These are phyloP conservation scores for Blastocystis sp. DNA, from an alignment of 352 stramenopile species.

Conservation along the genomic window DNA sequence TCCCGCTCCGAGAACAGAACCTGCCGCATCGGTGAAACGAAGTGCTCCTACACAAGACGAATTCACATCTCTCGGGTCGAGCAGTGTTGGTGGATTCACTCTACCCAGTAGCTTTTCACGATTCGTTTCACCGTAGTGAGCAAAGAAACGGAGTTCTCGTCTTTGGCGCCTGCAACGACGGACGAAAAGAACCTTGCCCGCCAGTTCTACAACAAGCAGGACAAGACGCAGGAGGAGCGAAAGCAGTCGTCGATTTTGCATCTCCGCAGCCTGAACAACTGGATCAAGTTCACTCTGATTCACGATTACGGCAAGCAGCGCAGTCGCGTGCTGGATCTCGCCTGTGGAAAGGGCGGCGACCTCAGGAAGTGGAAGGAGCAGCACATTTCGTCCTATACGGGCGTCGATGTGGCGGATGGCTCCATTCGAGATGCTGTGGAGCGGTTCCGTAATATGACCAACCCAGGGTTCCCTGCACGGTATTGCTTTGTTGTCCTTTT, in stretches of 20 bases:
- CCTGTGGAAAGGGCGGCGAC: slow-evolving; percentile 67
- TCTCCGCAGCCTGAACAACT: slow-evolving; percentile 65
- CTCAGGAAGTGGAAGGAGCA: slow-evolving; percentile 68
- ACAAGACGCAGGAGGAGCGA: slow-evolving; percentile 19
- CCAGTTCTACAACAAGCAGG: slow-evolving; percentile 47
- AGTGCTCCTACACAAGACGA: not conserved
- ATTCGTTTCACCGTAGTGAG: not conserved
- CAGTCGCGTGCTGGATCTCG: slow-evolving; percentile 51
- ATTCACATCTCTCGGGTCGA: not conserved
- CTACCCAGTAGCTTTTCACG: not conserved
- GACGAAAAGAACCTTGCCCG: slow-evolving; percentile 23
- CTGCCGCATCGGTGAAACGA: not conserved
- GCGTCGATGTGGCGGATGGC: slow-evolving; percentile 51
- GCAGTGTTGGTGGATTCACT: not conserved
- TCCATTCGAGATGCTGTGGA: slow-evolving; percentile 50
- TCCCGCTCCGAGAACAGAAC: not conserved
- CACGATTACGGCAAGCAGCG: slow-evolving; percentile 4
- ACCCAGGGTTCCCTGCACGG: not conserved
- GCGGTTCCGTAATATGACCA: slow-evolving; percentile 36
- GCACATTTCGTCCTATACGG: slow-evolving; percentile 44
- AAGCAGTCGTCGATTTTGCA: slow-evolving; percentile 45
- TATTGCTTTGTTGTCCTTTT: not conserved
- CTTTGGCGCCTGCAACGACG: not conserved
- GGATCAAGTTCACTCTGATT: slow-evolving; percentile 62
- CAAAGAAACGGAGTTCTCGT: not conserved